Conservation (phyloP, 495 filamentous ascomycete species). For the Platismatia glauca region DNA sequence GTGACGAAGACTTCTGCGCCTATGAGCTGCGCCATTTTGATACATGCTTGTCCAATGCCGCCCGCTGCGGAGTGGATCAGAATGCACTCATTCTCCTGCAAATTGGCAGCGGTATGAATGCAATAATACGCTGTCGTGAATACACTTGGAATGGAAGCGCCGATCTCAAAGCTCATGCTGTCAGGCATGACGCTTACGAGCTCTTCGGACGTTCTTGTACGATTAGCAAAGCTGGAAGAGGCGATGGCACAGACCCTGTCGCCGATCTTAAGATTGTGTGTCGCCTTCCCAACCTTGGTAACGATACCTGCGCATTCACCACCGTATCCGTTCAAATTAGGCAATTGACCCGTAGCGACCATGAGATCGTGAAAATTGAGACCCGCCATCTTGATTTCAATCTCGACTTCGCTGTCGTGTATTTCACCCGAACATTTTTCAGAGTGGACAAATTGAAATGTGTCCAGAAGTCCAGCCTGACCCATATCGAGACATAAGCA, state of each 20-base stretch:
- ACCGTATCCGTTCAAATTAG: constrained; percentile 34
- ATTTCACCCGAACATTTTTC: constrained; percentile 6
- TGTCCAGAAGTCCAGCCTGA: constrained; percentile 14
- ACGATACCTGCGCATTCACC: constrained; percentile 49
- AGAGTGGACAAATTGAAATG: constrained; percentile 14
- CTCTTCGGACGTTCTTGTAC: background rate
- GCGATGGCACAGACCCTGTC: constrained; percentile 43
- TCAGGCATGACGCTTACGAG: constrained; percentile 25
- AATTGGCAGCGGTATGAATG: constrained; percentile 24
- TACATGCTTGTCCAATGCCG: constrained; percentile 48
- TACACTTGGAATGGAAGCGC: constrained; percentile 42
- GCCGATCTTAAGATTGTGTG: constrained; percentile 41
- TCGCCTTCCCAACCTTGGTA: constrained; percentile 39
- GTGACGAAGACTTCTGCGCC: constrained; percentile 44
- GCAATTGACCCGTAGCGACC: constrained; percentile 30
- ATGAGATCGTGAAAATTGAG: constrained; percentile 35
- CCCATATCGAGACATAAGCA: constrained; percentile 11
- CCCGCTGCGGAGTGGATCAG: constrained; percentile 49
- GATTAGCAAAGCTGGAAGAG: constrained; percentile 21
- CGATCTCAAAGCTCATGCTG: constrained; percentile 38
- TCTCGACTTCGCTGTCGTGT: constrained; percentile 16
- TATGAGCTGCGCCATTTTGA: constrained; percentile 42
- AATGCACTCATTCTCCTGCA: constrained; percentile 31
- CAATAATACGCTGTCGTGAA: constrained; percentile 48
- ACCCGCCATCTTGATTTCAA: constrained; percentile 10